Evolutionary conservation across 1,284 basidiomycete genomes (phyloP).

Genomic region (Hymenochaete sp.): DNA sequence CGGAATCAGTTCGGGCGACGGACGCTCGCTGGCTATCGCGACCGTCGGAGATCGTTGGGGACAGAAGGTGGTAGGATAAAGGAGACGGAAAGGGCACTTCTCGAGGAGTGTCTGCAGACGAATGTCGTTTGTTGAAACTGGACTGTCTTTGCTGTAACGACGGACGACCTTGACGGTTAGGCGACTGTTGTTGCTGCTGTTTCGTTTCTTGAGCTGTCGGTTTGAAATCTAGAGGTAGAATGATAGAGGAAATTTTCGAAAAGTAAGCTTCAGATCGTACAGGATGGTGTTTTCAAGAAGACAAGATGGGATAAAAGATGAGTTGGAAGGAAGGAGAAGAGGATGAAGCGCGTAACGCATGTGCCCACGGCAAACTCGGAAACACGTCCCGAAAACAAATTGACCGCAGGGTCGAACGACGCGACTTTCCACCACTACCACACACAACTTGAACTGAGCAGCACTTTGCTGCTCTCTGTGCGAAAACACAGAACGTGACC

Average conservation of each 20-base stretch:
- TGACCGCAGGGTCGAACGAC: too few relatives aligned
- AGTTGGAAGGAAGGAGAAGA: slow-evolving; percentile 2
- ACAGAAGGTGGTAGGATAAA: neutral
- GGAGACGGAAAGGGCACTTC: slow-evolving; percentile 22
- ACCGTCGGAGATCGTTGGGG: neutral
- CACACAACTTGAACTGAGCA: too few relatives aligned
- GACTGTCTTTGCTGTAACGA: slow-evolving; percentile 15
- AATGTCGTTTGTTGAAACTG: slow-evolving; percentile 24
- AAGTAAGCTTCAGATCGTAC: too few relatives aligned
- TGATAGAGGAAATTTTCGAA: too few relatives aligned
- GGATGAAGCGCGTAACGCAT: neutral
- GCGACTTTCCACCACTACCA: too few relatives aligned
- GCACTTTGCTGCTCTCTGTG: too few relatives aligned
- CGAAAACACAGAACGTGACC: too few relatives aligned
- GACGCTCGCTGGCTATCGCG: slow-evolving; percentile 4
- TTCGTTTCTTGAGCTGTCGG: neutral
- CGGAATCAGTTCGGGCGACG: slow-evolving; percentile 14
- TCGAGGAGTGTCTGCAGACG: slow-evolving; percentile 24
- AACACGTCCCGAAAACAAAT: too few relatives aligned
- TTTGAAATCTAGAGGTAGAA: neutral
- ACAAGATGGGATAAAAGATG: slow-evolving; percentile 10
- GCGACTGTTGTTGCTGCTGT: neutral
- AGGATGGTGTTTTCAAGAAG: slow-evolving; percentile 7
- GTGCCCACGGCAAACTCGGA: too few relatives aligned
- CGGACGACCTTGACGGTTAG: slow-evolving; percentile 11